Conservation (phyloP, 108 stramenopile species). For the Cyclotella distinguenda region DNA sequence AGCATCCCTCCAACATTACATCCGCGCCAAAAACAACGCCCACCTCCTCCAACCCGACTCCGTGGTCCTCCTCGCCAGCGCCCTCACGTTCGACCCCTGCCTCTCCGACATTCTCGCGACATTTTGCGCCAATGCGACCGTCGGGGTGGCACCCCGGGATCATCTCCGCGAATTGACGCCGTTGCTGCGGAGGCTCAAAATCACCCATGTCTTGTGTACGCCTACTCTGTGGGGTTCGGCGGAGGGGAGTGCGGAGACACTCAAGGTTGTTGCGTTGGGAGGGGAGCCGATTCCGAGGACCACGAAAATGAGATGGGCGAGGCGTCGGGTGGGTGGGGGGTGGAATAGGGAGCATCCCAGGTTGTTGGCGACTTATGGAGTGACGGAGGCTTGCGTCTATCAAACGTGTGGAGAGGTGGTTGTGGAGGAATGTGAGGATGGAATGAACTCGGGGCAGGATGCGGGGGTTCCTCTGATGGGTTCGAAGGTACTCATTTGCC, state of each 20-base stretch:
- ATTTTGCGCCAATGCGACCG: slow-evolving; percentile 51
- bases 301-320: slow-evolving; percentile 53
- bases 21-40: slow-evolving; percentile 63
- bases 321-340: slow-evolving; percentile 4
- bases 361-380: slow-evolving; percentile 81
- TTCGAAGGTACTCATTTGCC: slow-evolving; percentile 51
- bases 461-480: slow-evolving; percentile 70
- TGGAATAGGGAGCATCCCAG: slow-evolving; percentile 31
- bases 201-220: slow-evolving; percentile 79
- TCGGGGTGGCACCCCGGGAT: slow-evolving; percentile 55
- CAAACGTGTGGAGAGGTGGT: slow-evolving; percentile 77
- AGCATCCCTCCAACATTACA: slow-evolving; percentile 58
- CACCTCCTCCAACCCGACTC: slow-evolving; percentile 52
- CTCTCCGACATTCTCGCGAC: slow-evolving; percentile 79
- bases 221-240: slow-evolving; percentile 76
- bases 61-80: slow-evolving; percentile 71
- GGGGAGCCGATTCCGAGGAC: slow-evolving; percentile 78
- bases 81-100: slow-evolving; percentile 84
- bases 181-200: slow-evolving; percentile 36
- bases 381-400: slow-evolving; percentile 90
- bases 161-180: slow-evolving; percentile 30
- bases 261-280: slow-evolving; percentile 71
- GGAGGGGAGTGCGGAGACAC: slow-evolving; percentile 21
- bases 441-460: slow-evolving; percentile 33
- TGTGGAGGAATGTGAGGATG: not conserved